These are phyloP conservation scores for Skeletonema tropicum DNA, from an alignment of 108 stramenopile genomes.

Conservation along the genomic window DNA sequence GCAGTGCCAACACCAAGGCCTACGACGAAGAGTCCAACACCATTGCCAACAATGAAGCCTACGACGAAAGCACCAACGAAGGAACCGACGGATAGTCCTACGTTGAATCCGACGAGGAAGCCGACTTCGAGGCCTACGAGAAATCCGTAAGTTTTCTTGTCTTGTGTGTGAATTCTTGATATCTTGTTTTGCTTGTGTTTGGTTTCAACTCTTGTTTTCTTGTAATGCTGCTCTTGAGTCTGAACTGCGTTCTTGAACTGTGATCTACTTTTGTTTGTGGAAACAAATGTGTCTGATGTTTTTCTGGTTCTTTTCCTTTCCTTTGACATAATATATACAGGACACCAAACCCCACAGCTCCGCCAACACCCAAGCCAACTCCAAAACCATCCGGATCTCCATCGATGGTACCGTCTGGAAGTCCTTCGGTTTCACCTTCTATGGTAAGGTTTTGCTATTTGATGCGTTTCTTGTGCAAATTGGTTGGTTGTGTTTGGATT, in stretches of 20 bases:
- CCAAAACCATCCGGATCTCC: neutral
- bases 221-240: neutral
- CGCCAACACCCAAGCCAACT: neutral
- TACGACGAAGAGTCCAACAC: too few species aligned
- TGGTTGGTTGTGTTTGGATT: neutral
- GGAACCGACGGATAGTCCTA: too few species aligned
- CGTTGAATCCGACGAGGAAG: too few species aligned
- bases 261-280: too few species aligned
- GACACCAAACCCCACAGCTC: too few species aligned
- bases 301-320: neutral
- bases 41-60: neutral
- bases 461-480: neutral
- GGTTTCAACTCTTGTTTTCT: neutral
- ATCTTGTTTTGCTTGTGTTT: too few species aligned
- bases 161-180: neutral
- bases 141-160: neutral
- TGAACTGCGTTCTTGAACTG: too few species aligned
- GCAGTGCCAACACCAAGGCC: neutral
- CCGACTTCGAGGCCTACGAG: neutral
- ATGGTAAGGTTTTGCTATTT: neutral
- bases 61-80: neutral
- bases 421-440: conserved; percentile 4
- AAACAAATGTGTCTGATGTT: neutral
- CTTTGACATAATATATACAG: neutral
- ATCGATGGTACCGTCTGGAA: neutral